A percentile compares a stretch with the other conserved stretches of the same genome.
phyloP scores from a whole-genome alignment of 2,329 filamentous ascomycete species.

The Epichloe elymi region DNA sequence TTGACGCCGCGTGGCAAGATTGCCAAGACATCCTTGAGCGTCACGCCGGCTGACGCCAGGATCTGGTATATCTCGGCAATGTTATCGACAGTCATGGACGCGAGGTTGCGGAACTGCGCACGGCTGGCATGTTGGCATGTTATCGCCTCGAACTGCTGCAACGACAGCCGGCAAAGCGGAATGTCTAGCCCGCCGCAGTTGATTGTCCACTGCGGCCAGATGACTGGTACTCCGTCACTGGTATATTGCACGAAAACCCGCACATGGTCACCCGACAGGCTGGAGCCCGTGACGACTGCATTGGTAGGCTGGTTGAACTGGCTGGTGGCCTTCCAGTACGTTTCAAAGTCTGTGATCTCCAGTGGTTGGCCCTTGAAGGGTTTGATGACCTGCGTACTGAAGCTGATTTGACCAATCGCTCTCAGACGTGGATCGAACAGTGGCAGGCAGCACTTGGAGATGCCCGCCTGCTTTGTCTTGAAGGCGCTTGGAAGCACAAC shows the following conservation, averaged over 20 bases:
- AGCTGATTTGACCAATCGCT: conserved; percentile 85
- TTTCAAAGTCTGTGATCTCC: conserved; percentile 96
- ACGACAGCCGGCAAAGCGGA: conserved; percentile 65
- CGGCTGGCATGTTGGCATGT: conserved; percentile 30
- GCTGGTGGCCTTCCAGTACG: conserved; percentile 98
- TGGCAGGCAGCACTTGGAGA: conserved; percentile 70
- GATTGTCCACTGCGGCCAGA: conserved; percentile 79
- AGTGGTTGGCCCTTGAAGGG: conserved; percentile 85
- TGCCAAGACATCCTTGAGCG: conserved; percentile 62
- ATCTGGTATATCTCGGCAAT: conserved; percentile 58
- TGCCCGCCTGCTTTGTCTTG: conserved; percentile 52
- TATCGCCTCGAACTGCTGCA: conserved; percentile 53
- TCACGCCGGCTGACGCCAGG: conserved; percentile 64
- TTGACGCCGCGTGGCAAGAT: conserved; percentile 69
- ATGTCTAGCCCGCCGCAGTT: conserved; percentile 65
- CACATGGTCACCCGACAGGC: conserved; percentile 89
- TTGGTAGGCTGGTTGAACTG: conserved; percentile 71
- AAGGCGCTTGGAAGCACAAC: conserved; percentile 85
- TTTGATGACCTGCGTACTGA: conserved; percentile 92
- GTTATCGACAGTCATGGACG: conserved; percentile 33
- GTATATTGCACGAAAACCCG: conserved; percentile 87
- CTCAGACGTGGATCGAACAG: conserved; percentile 85
- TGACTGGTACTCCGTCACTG: conserved; percentile 70
- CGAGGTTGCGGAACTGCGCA: conserved; percentile 28
- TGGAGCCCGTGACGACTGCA: conserved; percentile 86